Conservation (phyloP, 2,329 filamentous ascomycete genomes). For the Phyllosticta capitalensis region DNA sequence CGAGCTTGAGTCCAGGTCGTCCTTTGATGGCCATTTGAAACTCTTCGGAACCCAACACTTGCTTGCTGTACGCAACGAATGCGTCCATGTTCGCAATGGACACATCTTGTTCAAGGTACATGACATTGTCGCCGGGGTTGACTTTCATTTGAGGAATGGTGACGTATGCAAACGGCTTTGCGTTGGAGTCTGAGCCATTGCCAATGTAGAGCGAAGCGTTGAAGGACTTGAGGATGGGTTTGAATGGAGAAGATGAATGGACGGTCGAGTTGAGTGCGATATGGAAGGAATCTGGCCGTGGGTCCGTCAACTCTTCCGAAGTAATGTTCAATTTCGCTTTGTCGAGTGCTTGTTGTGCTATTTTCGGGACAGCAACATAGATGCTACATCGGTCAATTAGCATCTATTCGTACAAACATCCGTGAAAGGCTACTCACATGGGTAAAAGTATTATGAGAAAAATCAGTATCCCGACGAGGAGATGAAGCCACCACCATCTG, state of each 20-base stretch:
- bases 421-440: slow-evolving; percentile 47
- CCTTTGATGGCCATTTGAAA: slow-evolving; percentile 44
- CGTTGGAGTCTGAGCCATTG: slow-evolving; percentile 20
- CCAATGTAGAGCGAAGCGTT: slow-evolving; percentile 40
- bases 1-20: slow-evolving; percentile 42
- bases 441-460: slow-evolving; percentile 48
- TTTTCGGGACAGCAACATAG: slow-evolving; percentile 50
- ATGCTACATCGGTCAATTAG: slow-evolving; percentile 29
- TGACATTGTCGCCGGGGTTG: slow-evolving; percentile 26
- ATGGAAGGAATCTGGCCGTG: slow-evolving; percentile 38
- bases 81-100: slow-evolving; percentile 34
- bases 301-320: slow-evolving; percentile 42
- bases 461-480: slow-evolving; percentile 42
- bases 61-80: slow-evolving; percentile 42
- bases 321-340: slow-evolving; percentile 42
- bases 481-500: slow-evolving; percentile 51
- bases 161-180: slow-evolving; percentile 34
- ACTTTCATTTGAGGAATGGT: slow-evolving; percentile 35
- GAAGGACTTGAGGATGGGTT: slow-evolving; percentile 47
- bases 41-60: slow-evolving; percentile 40
- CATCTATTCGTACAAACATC: neutral
- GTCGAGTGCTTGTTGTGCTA: slow-evolving; percentile 47
- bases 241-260: slow-evolving; percentile 39
- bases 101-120: slow-evolving; percentile 36
- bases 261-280: slow-evolving; percentile 41